Evolutionary conservation across 768 basidiomycete species (phyloP), one percentile per base, ranked within the genome.

Genomic region (Pholiota conissans): DNA sequence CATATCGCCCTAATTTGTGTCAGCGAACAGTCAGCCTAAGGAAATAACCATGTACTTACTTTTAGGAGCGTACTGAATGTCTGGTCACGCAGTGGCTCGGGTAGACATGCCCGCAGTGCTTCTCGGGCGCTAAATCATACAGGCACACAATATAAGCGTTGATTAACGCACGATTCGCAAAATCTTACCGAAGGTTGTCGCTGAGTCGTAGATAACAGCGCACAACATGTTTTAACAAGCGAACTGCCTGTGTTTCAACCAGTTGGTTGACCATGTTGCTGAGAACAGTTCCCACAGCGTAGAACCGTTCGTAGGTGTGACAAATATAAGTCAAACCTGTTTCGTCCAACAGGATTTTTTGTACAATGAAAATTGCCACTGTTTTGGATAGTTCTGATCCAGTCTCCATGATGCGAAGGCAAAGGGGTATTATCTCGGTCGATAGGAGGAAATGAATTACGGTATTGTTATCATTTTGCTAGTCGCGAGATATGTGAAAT

Each of bases 401-500:
- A 3, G 97, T 98, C 74, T 99, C 97, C 97, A 99, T 99, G 73
- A 99, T 99, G 52, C 97, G 90, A 50, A 99, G 85, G 71, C 97
- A 99, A 62, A 99, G 89, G 32, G 97, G 97, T 69, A 99, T 99
- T 72, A 99, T 99, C 79, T 99, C 97, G 53, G 97, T 99, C 3
- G 95, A 97, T 45, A 99, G 85, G 40, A 99, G 83, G 80, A 99
- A 99, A 76, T 98, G 96, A 73, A 99, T 98, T 63, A 99, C 97
- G 55, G 96, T 90, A 67, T 88, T 94, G 75, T 99, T 99, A 75
- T 99, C 97, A 70, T 98, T 98, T 93, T 98, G 96, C 93, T 97
- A n/a, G 18, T 6, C 40, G 34, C 47, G n/a, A 7, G 52, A 51
- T 4, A 61, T 35, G 18, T 26, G 39, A 29, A 26, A 48, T 11